These are phyloP conservation scores for Chlorella vulgaris DNA, from an alignment of 139 green algal genomes.

Conservation along the genomic window DNA sequence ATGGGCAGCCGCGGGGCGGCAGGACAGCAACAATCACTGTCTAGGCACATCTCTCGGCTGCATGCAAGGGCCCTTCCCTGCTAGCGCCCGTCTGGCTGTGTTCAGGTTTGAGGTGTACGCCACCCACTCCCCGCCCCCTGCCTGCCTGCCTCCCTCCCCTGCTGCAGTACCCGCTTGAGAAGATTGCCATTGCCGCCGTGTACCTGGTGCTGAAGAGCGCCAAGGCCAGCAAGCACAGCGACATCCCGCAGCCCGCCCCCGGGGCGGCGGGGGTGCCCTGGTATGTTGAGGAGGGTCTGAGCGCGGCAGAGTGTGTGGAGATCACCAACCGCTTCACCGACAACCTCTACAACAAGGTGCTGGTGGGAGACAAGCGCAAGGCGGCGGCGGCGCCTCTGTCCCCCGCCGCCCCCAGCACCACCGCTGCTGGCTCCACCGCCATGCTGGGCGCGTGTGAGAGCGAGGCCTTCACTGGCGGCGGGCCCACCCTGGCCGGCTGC, in stretches of 20 bases:
- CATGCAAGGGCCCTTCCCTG: no score
- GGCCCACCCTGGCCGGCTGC: not conserved
- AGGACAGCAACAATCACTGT: no score
- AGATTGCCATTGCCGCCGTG: constrained; percentile 31
- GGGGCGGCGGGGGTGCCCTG: constrained; percentile 6
- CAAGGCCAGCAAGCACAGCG: not conserved
- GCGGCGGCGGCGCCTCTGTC: not conserved
- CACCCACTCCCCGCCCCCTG: not conserved
- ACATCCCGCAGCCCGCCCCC: constrained; percentile 2
- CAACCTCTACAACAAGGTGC: not conserved
- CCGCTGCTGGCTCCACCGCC: not conserved
- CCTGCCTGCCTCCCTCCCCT: no score
- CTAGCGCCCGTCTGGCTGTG: no score
- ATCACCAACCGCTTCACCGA: not conserved
- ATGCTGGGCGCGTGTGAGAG: constrained; percentile 28
- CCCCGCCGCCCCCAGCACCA: not conserved
- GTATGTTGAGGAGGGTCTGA: constrained; percentile 43
- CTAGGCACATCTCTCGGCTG: no score
- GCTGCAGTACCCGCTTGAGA: constrained; percentile 2
- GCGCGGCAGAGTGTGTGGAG: not conserved
- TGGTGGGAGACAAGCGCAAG: not conserved
- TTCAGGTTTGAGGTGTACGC: no score
- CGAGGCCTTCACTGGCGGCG: not conserved
- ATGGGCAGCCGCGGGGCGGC: no score
- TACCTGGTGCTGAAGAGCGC: constrained; percentile 40